These are phyloP conservation scores for Mrakia hoshinonis DNA, from an alignment of 768 basidiomycete species.

Conservation along the genomic window DNA sequence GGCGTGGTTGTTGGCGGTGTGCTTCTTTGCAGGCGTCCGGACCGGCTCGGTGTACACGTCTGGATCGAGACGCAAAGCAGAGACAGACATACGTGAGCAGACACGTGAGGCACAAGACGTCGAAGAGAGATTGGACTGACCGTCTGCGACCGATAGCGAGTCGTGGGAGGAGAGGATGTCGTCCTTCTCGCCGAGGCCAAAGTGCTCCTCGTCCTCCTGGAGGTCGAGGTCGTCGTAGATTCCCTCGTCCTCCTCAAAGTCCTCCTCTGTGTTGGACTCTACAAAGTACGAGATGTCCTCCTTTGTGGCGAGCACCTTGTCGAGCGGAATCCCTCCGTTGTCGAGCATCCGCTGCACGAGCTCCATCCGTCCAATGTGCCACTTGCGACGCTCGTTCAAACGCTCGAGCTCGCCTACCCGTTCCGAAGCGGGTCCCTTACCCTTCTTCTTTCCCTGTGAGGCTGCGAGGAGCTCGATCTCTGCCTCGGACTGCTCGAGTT, in stretches of 20 bases:
- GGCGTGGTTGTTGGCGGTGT: not conserved
- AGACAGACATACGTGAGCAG: not conserved
- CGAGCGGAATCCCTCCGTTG: slow-evolving; percentile 78
- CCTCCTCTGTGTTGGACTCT: slow-evolving; percentile 88
- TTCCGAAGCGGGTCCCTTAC: slow-evolving; percentile 48
- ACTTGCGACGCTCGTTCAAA: slow-evolving; percentile 85
- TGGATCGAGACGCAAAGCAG: not conserved
- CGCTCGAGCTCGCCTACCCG: slow-evolving; percentile 74
- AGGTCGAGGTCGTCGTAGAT: slow-evolving; percentile 97
- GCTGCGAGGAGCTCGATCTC: slow-evolving; percentile 75
- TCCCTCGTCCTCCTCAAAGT: slow-evolving; percentile 93
- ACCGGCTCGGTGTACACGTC: not conserved
- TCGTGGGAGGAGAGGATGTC: slow-evolving; percentile 69
- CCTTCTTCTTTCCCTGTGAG: slow-evolving; percentile 53
- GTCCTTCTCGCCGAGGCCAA: slow-evolving; percentile 54
- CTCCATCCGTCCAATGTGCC: slow-evolving; percentile 89
- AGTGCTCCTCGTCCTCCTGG: slow-evolving; percentile 92
- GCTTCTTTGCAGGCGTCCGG: slow-evolving; percentile 5
- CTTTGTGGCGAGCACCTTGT: slow-evolving; percentile 70
- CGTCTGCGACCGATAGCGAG: slow-evolving; percentile 51
- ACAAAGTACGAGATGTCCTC: slow-evolving; percentile 96
- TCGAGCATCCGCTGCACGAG: slow-evolving; percentile 85
- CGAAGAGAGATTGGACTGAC: slow-evolving; percentile 22
- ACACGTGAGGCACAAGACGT: not conserved
- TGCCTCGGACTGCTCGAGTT: slow-evolving; percentile 88